These are phyloP conservation scores for Chloranthus sessilifolius DNA, from an alignment of 164 flowering plant genomes.

Conservation along the genomic window DNA sequence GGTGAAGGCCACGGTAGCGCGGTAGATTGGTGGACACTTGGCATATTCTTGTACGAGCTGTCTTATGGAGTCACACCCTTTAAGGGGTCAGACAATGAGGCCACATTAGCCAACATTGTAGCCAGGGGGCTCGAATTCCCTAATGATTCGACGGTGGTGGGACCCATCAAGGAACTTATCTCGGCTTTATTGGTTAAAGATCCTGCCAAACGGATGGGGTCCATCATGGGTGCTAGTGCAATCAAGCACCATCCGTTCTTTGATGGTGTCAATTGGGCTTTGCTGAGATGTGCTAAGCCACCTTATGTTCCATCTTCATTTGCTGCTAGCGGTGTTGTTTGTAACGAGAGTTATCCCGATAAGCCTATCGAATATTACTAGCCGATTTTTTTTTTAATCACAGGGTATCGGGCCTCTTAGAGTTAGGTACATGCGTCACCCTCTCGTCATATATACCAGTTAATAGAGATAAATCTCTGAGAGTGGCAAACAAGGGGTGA, in stretches of 20 bases:
- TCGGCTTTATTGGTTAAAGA: constrained; percentile 56
- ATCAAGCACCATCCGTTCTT: constrained; percentile 77
- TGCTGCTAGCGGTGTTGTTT: constrained; percentile 19
- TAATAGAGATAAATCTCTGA: too few relatives aligned
- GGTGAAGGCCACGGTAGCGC: constrained; percentile 92
- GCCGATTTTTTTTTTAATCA: too few relatives aligned
- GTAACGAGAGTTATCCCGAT: constrained; percentile 38
- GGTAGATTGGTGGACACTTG: constrained; percentile 96
- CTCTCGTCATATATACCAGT: too few relatives aligned
- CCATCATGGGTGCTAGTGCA: constrained; percentile 69
- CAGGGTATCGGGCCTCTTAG: too few relatives aligned
- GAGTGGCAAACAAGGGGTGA: too few relatives aligned
- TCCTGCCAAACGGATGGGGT: constrained; percentile 62
- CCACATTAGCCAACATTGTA: constrained; percentile 73
- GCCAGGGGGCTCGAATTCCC: constrained; percentile 85
- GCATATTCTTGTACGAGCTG: constrained; percentile 72
- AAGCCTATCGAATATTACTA: constrained; percentile 64
- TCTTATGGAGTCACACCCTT: constrained; percentile 79
- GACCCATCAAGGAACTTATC: constrained; percentile 50
- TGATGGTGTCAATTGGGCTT: constrained; percentile 86
- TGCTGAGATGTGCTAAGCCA: constrained; percentile 66
- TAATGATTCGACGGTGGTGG: constrained; percentile 45
- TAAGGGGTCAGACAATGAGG: constrained; percentile 60
- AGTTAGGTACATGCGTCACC: too few relatives aligned
- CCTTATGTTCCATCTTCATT: constrained; percentile 56